Evolutionary conservation across 83 land plant species (phyloP), one percentile per base, ranked within the genome.

Genomic region (Thuja plicata): DNA sequence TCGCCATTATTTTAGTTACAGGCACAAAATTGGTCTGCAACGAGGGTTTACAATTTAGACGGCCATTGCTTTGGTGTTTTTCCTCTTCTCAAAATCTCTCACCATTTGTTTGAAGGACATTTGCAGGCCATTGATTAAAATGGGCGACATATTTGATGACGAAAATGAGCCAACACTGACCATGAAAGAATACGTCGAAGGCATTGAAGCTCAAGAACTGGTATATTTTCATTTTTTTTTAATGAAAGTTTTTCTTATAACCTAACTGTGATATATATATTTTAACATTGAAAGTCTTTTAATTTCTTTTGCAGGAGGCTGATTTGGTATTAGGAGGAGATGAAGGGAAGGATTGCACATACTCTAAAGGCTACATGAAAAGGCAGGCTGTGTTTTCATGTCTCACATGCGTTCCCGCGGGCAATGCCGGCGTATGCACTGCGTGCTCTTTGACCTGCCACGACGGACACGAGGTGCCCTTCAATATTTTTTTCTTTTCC

Each of bases 291-390:
- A 46, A 74, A 46, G 43, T 16, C n/a, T 8, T 30, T 73, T 16
- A 21, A 52, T 76, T 41, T 32, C 8, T 74, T n/a, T 48, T 86
- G 74, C 84, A 98, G 99, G 96, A 97, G 88, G 99, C 95, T 0
- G 99, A 98, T 93, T 87, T 98, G 92, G 96, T 97, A 40, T 88
- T 98, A 93, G 99, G 99, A 17, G 99, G 99, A 24, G 99, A 97
- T 89, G 98, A 98, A 52, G 99, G 99, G n/a, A 94, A 98, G 88
- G 98, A 98, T 80, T 98, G 99, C 88, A 98, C 99, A 40, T 98
- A 97, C 81, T 40, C 71, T 12, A 92, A 93, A n/a, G 99, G 99
- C 3, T 98, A 98, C 87, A 94, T 97, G 97, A 95, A 93, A 88
- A 92, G 99, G 79, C 99, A 98, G 85, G 99, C 99, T 15, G 91